These are phyloP conservation scores for Colletotrichum eremochloae DNA, from an alignment of 2,329 filamentous ascomycete species.

Conservation along the genomic window DNA sequence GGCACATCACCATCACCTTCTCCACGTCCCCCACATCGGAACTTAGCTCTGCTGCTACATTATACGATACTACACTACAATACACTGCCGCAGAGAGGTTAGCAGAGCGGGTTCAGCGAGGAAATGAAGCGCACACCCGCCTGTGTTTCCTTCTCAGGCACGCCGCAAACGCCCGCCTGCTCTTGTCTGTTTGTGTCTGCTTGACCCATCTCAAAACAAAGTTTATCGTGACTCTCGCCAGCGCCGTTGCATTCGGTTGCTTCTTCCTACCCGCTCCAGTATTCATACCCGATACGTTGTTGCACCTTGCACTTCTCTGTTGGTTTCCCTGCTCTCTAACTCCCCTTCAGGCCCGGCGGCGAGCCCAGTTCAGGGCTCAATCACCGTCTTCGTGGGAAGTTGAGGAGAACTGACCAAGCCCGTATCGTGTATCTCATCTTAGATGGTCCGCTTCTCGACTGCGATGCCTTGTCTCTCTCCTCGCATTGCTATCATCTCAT, in stretches of 20 bases:
- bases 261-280: constrained; percentile 29
- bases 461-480: constrained; percentile 4
- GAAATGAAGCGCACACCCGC: constrained; percentile 25
- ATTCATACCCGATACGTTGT: background rate
- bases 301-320: background rate
- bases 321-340: background rate
- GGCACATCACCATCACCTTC: constrained; percentile 40
- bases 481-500: constrained; percentile 11
- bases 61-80: no score
- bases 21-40: constrained; percentile 39
- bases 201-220: constrained; percentile 33
- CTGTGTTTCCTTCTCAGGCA: constrained; percentile 37
- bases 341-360: background rate
- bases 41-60: constrained; percentile 8
- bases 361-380: background rate
- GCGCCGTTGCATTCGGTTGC: constrained; percentile 39
- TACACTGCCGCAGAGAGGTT: background rate
- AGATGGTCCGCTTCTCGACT: background rate
- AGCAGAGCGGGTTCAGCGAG: background rate
- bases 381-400: background rate
- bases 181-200: background rate
- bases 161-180: background rate
- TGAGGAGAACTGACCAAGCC: constrained; percentile 1
- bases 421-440: constrained; percentile 6
- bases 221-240: constrained; percentile 40